These are phyloP conservation scores for Saccharomycopsis amapae DNA, from an alignment of 805 yeast species.

Conservation along the genomic window DNA sequence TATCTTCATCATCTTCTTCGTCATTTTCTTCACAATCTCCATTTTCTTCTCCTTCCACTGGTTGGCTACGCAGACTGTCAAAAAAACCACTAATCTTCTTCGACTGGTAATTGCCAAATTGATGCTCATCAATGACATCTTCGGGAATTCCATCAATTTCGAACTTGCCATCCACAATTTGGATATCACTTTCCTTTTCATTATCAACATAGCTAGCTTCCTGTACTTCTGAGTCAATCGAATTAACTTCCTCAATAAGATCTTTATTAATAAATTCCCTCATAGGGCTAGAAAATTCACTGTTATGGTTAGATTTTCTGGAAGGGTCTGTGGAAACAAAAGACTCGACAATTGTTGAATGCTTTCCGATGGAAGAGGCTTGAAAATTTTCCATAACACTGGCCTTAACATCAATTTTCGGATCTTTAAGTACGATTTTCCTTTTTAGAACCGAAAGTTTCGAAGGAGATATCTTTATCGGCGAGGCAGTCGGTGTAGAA, in stretches of 20 bases:
- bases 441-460: neutral
- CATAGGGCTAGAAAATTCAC: neutral
- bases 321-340: neutral
- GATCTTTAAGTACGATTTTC: neutral
- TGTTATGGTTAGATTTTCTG: neutral
- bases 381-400: neutral
- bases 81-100: no score
- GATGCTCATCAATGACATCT: neutral
- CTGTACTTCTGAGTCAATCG: constrained; percentile 6
- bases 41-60: no score
- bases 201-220: neutral
- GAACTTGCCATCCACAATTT: neutral
- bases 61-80: no score
- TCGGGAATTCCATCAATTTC: neutral
- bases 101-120: no score
- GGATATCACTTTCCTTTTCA: neutral
- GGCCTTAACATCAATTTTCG: neutral
- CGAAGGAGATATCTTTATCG: constrained; percentile 11
- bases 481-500: constrained; percentile 20
- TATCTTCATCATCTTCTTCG: no score
- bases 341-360: neutral
- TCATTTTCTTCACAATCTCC: no score
- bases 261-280: neutral
- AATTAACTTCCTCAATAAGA: neutral
- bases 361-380: neutral